Base-by-base conservation (phyloP, 805 yeast genomes). In the Candida coleopterorum region DNA sequence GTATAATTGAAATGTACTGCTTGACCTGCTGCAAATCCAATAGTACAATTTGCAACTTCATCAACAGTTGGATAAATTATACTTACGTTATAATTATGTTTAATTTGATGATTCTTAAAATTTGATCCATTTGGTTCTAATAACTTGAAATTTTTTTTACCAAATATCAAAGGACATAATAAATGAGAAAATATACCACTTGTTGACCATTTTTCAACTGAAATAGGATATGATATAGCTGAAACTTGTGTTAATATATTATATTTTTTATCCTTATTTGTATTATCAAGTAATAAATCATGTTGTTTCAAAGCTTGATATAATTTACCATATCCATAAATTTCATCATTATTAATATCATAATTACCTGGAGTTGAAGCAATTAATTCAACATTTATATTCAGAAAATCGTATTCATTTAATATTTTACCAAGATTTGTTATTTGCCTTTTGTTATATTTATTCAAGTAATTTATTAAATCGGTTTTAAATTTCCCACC, bases 301-400 rank as follows among this genome's bases (percentile, higher is more conserved):
- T 63, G 59, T 30, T 64, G 40, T 15, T 56, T 48, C 14, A 75
- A 49, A 1, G 66, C 52, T 39, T 71, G 71, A 35, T 62, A 58
- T 9, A 75, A 53, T 37, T 62, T 72, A 1, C 72, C 76, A 39
- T 70, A 74, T 1, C 81, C 81, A 42, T 62, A 73, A 3, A 58
- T 35, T 27, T 58, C 68, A 18, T 44, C 15, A 17, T 29, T 27
- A 12, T 25, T 29, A 2, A 46, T 25, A 21, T 47, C 49, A 35
- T 61, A 56, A 0, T 44, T 44, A 1, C 78, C 74, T 0, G 86
- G 83, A 0, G 72, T 58, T 1, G 85, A 77, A 2, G 73, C 75
- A 7, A 81, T 49, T 32, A 80, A 70, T 16, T 77, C 74, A 3
- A 73, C 81, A 18, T 63, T 62, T 0, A 81, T 59, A 0, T 62